Evolutionary conservation across 2,329 filamentous ascomycete genomes (phyloP).

Genomic region (Paecilomyces sp.): DNA sequence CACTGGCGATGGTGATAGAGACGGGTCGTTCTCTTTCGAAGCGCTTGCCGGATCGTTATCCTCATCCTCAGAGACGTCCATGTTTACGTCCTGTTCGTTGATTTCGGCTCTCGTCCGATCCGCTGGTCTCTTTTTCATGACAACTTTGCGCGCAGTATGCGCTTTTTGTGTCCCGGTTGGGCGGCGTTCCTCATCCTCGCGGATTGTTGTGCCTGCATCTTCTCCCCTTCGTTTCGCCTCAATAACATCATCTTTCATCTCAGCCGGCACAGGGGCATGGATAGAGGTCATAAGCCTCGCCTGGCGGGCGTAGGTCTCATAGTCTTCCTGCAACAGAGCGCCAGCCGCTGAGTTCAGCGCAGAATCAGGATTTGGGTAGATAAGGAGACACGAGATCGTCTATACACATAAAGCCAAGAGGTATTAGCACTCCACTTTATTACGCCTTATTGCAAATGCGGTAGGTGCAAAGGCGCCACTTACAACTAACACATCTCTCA

Average conservation of each 20-base stretch:
- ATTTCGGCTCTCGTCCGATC: constrained; percentile 3
- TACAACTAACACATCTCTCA: constrained; percentile 51
- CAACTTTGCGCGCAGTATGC: constrained; percentile 12
- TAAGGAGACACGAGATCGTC: constrained; percentile 56
- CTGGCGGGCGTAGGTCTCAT: constrained; percentile 48
- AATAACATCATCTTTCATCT: constrained; percentile 37
- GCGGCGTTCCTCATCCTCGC: constrained; percentile 16
- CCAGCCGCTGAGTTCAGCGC: constrained; percentile 57
- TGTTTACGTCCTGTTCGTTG: constrained; percentile 13
- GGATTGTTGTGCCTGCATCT: constrained; percentile 28
- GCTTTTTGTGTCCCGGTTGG: constrained; percentile 9
- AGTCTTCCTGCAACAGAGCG: constrained; percentile 52
- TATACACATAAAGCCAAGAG: constrained; percentile 10
- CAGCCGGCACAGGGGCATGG: constrained; percentile 48
- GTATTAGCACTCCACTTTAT: background rate
- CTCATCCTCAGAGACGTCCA: constrained; percentile 19
- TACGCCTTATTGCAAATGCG: background rate
- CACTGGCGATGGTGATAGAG: constrained; percentile 31
- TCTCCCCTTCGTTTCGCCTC: constrained; percentile 51
- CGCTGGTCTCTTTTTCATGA: constrained; percentile 23
- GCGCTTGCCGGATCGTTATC: constrained; percentile 27
- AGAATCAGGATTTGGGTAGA: constrained; percentile 58
- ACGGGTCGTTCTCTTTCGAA: constrained; percentile 45
- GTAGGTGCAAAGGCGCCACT: constrained; percentile 11
- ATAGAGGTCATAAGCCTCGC: constrained; percentile 57